These are phyloP conservation scores for Lepraria neglecta DNA, from an alignment of 495 filamentous ascomycete genomes.

Conservation along the genomic window DNA sequence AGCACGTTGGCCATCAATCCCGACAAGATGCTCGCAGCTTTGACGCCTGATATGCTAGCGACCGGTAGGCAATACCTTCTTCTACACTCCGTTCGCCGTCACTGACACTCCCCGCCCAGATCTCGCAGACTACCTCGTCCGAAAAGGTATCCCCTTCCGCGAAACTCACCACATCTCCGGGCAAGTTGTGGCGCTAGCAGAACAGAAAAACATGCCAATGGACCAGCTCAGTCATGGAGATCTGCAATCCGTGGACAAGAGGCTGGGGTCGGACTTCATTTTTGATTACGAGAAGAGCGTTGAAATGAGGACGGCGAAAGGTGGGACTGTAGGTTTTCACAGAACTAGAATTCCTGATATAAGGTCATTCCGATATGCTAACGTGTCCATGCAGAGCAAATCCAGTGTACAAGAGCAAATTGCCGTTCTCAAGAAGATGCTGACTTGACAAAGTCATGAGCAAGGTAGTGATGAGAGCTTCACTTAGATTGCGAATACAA, in stretches of 20 bases:
- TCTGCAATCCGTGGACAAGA: constrained; percentile 63
- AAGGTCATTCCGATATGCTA: not conserved
- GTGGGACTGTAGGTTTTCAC: constrained; percentile 62
- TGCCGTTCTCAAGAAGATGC: constrained; percentile 51
- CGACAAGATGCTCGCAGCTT: constrained; percentile 69
- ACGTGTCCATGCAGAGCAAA: constrained; percentile 18
- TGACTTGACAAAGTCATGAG: constrained; percentile 6
- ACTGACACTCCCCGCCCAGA: constrained; percentile 51
- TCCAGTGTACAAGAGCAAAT: constrained; percentile 73
- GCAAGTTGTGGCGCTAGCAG: constrained; percentile 66
- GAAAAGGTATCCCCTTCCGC: constrained; percentile 70
- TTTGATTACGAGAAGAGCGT: constrained; percentile 86
- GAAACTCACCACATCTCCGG: constrained; percentile 91
- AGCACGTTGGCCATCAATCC: constrained; percentile 60
- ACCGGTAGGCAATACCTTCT: constrained; percentile 38
- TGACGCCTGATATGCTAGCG: constrained; percentile 69
- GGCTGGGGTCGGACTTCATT: constrained; percentile 71
- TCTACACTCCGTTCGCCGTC: no score
- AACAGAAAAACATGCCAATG: constrained; percentile 66
- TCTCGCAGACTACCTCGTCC: constrained; percentile 84
- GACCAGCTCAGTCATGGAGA: constrained; percentile 65
- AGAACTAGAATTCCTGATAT: no score
- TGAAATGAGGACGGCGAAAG: constrained; percentile 72
- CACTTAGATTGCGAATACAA: not conserved
- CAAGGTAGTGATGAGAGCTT: not conserved